Evolutionary conservation across 306 rosid genomes (phyloP).

Genomic region (Urtica urens): DNA sequence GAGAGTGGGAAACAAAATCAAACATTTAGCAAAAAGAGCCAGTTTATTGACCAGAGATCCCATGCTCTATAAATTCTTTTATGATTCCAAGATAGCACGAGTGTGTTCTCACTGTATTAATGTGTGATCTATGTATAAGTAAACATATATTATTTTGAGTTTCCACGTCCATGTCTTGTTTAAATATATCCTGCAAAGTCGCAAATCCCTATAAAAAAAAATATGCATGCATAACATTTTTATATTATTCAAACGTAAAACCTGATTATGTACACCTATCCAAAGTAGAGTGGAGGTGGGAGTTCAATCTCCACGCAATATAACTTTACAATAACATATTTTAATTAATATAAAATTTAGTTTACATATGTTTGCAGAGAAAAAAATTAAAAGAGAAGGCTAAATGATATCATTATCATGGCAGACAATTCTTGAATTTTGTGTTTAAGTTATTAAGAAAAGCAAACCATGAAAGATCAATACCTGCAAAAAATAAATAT

Average conservation of each 20-base stretch:
- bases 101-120: constrained; percentile 33
- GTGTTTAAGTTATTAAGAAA: too few relatives aligned
- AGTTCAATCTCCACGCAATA: too few relatives aligned
- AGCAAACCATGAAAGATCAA: too few relatives aligned
- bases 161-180: constrained; percentile 60
- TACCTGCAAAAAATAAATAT: too few relatives aligned
- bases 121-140: constrained; percentile 20
- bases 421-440: too few relatives aligned
- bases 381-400: too few relatives aligned
- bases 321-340: too few relatives aligned
- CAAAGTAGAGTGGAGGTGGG: too few relatives aligned
- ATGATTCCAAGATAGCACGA: constrained; percentile 73
- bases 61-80: constrained; percentile 26
- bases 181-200: constrained; percentile 33
- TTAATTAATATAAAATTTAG: too few relatives aligned
- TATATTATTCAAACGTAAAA: not conserved
- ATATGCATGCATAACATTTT: not conserved
- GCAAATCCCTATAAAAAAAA: constrained; percentile 42
- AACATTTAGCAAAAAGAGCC: constrained; percentile 35
- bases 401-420: too few relatives aligned
- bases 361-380: too few relatives aligned
- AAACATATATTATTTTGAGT: constrained; percentile 30
- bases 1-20: constrained; percentile 31
- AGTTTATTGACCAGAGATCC: constrained; percentile 45
- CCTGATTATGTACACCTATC: too few relatives aligned